Evolutionary conservation across 2,329 filamentous ascomycete species (phyloP), one percentile per base, ranked within the genome.

Genomic region (Bipolaris sorokiniana): DNA sequence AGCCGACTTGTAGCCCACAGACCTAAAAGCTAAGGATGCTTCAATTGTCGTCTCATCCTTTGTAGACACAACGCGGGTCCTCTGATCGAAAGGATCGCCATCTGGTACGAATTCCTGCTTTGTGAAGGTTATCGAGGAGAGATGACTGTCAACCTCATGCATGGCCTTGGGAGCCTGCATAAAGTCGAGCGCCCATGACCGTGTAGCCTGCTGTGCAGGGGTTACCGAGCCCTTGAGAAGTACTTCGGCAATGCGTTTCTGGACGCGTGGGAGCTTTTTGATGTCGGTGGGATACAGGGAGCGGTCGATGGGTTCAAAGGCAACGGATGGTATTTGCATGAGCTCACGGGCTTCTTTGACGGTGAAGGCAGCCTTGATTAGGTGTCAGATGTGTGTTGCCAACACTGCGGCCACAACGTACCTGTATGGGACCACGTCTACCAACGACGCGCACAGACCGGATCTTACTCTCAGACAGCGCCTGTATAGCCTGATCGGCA

Each of bases 301-400:
- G 56, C 79, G 76, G 52, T 90, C 84, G 26, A 94, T 81, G 1
- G 89, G 85, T 52, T 88, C 83, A 69, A 97, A 96, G 13, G 83
- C 84, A 9, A 96, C 88, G 0, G 80, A 80, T 0, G 86, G 84
- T 2, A 98, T 82, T 48, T 90, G 89, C 78, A 97, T 88, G 3
- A 99, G 80, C 76, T 99, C 95, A 34, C 95, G 87, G 15, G 92
- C 80, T 79, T 99, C 95, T 76, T 97, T 98, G 74, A 97, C 96
- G 0, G 94, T 97, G 69, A 97, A 98, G 0, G 95, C 88, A 22
- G 92, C 94, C 88, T 94, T 68, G 15, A 5, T 33, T 33, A 23
- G 11, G 5, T 11, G 46, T 58, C 18, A 58, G 49, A 26, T 5
- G 47, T 38, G 5, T 16, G 5, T 26, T 45, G 18, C 7, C 18